Conservation (phyloP, 179 eudicot species). For the Patellifolia procumbens region DNA sequence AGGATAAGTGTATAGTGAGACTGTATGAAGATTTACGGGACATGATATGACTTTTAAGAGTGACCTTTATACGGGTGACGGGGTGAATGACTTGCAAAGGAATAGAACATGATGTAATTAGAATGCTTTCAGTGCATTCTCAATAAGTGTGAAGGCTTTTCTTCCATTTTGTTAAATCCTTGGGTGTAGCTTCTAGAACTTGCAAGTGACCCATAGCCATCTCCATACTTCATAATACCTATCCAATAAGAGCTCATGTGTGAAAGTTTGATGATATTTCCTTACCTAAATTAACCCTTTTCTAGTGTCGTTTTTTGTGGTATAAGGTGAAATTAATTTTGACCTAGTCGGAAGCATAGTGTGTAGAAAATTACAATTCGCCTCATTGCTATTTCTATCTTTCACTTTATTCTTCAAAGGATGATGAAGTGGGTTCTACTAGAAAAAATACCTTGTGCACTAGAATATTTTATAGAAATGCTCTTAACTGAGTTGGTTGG, state of each 20-base stretch:
- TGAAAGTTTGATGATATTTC: neutral
- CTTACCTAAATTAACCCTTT: too few species aligned
- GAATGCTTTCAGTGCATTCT: too few species aligned
- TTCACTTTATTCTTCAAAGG: neutral
- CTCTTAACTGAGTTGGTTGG: neutral
- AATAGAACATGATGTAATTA: too few species aligned
- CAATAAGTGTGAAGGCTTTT: too few species aligned
- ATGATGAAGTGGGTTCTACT: neutral
- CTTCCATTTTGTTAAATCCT: too few species aligned
- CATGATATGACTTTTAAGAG: neutral
- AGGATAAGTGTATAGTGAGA: too few species aligned
- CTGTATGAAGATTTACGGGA: too few species aligned
- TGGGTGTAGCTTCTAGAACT: too few species aligned
- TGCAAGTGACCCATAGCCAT: too few species aligned
- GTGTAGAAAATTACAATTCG: too few species aligned
- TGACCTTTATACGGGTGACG: neutral
- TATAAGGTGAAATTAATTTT: neutral
- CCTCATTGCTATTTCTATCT: too few species aligned
- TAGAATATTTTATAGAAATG: neutral
- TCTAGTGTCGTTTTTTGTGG: neutral
- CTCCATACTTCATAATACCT: neutral
- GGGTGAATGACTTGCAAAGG: neutral
- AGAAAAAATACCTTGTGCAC: neutral
- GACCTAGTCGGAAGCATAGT: neutral
- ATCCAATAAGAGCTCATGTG: neutral